phyloP scores from a whole-genome alignment of 352 stramenopile species.

The Phytophthora podocarpi region DNA sequence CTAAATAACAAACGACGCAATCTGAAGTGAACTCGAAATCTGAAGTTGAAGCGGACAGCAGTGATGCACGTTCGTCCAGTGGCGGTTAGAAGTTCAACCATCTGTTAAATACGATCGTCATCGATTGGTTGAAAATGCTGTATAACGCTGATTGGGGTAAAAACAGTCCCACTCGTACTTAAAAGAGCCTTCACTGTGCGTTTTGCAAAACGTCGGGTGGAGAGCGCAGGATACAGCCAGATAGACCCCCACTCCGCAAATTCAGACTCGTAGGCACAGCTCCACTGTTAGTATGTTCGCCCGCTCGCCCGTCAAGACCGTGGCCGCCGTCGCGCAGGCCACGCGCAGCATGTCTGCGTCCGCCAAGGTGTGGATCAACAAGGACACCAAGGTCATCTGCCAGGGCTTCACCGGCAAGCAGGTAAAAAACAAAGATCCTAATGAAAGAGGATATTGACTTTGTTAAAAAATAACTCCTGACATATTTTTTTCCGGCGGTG shows the following conservation, averaged over 20 bases:
- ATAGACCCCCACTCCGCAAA: constrained; percentile 8
- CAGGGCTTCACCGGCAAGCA: constrained; percentile 99
- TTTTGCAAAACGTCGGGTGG: constrained; percentile 34
- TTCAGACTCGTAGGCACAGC: constrained; percentile 24
- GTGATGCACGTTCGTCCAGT: no score
- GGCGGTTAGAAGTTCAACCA: constrained; percentile 14
- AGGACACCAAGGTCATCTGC: constrained; percentile 99
- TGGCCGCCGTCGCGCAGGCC: constrained; percentile 38
- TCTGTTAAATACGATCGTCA: neutral
- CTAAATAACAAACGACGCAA: constrained; percentile 22
- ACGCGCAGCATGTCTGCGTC: constrained; percentile 91
- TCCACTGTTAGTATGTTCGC: constrained; percentile 58
- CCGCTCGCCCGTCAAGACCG: constrained; percentile 55
- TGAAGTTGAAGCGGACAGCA: no score
- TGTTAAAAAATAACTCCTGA: constrained; percentile 12
- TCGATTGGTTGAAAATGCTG: neutral
- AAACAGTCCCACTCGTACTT: constrained; percentile 30
- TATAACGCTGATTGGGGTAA: constrained; percentile 22
- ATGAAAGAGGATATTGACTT: no score
- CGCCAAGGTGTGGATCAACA: constrained; percentile 99
- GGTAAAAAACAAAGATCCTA: constrained; percentile 56
- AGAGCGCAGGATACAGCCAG: constrained; percentile 11
- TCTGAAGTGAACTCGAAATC: no score
- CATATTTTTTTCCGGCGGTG: constrained; percentile 15
- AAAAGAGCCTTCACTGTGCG: no score